Percentiles rank a stretch among this genome's conserved stretches.
These are phyloP conservation scores for Aspergillus sp. DNA, from an alignment of 2,329 filamentous ascomycete species.

Conservation along the genomic window DNA sequence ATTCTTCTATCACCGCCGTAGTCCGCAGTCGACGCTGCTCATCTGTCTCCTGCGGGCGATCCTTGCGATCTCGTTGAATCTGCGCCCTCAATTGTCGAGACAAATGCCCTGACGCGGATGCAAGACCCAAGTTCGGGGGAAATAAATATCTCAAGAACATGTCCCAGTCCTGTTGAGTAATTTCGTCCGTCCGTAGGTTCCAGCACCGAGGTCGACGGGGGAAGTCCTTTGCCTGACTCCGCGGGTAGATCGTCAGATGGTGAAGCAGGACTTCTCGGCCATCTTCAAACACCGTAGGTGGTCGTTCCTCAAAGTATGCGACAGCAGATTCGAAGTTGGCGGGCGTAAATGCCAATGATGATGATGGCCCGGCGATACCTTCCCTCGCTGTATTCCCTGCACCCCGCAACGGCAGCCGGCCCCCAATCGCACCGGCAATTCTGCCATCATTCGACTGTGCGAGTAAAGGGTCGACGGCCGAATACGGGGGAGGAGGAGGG, in stretches of 20 bases:
- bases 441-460: conserved; percentile 13
- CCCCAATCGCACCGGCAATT: conserved; percentile 9
- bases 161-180: conserved; percentile 37
- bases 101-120: conserved; percentile 28
- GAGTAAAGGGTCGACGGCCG: conserved; percentile 32
- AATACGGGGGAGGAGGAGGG: conserved; percentile 36
- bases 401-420: conserved; percentile 12
- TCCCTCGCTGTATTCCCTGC: conserved; percentile 13
- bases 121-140: conserved; percentile 31
- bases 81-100: conserved; percentile 32
- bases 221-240: conserved; percentile 35
- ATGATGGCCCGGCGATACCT: conserved; percentile 2
- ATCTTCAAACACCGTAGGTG: conserved; percentile 16
- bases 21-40: conserved; percentile 32
- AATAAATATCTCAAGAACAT: conserved; percentile 37
- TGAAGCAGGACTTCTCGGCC: conserved; percentile 24
- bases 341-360: conserved; percentile 12
- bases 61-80: conserved; percentile 35
- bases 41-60: conserved; percentile 35
- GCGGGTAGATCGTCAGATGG: conserved; percentile 33
- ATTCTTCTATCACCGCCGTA: conserved; percentile 33
- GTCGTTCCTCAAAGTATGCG: conserved; percentile 33
- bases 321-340: conserved; percentile 29
- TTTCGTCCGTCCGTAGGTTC: conserved; percentile 25
- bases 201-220: conserved; percentile 36